Evolutionary conservation across 176 grass and related monocot genomes (phyloP), one percentile per base, ranked within the genome.

Genomic region (Saccharum officinarum): DNA sequence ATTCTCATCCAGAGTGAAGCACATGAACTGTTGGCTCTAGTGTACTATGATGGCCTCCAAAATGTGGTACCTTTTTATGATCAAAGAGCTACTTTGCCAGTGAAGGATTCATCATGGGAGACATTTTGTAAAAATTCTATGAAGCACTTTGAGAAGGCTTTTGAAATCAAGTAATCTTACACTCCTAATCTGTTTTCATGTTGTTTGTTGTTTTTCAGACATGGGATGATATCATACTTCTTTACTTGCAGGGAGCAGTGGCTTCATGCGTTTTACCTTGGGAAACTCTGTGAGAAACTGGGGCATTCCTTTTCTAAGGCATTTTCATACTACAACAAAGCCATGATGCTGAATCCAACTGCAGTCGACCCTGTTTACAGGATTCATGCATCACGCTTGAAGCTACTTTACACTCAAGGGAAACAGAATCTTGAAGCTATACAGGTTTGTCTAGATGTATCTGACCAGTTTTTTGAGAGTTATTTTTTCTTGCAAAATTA

Each of bases 21-120:
- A 77, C 91, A 95, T 82, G 96, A 98, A 93, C 85, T 98, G 74
- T 85, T 98, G 81, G 91, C 96, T 33, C 88, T 98, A 65, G 96
- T 98, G 61, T 98, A 98, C 86, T 98, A 98, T 44, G 96, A 98
- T 41, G 89, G 91, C 85, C 31, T 98, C 70, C 93, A 98, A 81
- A 98, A 94, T 86, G 96, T 98, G 77, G 96, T 95, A 76, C 96
- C 96, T 57, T 98, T 90, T 86, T 98, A 95, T 92, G 96, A 98
- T 88, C 96, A 98, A 85, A 88, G 96, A 86, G 86, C 87, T 88
- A 88, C 87, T 88, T 82, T 92, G 85, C 96, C 96, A 72, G 81
- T 88, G 68, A 95, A 98, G 87, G 93, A 98, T 87, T 77, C 87
- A 81, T 76, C 83, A 86, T 98, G 96, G 96, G 79, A 87, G 41